Percentiles rank a stretch among this genome's conserved stretches.
Evolutionary conservation across 2,329 filamentous ascomycete genomes (phyloP).

Genomic region (Leptographium flavum): DNA sequence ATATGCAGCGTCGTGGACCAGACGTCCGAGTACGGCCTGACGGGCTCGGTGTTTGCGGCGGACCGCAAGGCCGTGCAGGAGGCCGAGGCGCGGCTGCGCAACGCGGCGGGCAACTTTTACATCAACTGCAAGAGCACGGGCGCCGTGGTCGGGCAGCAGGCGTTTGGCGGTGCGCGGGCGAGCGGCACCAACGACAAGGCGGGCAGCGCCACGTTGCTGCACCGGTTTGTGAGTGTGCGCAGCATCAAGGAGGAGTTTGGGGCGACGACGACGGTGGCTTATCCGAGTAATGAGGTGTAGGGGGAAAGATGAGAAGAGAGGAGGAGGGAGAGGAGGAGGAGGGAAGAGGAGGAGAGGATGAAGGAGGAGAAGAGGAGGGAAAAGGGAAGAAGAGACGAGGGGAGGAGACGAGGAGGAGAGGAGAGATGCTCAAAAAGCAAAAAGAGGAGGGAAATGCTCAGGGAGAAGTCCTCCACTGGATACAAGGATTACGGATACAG

Average conservation of each 20-base stretch:
- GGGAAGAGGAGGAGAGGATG: neutral
- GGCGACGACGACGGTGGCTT: constrained; percentile 45
- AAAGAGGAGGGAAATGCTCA: too few relatives aligned
- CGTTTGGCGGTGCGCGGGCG: constrained; percentile 36
- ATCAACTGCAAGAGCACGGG: constrained; percentile 44
- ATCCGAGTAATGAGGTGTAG: constrained; percentile 57
- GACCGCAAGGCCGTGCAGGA: constrained; percentile 31
- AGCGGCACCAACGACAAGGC: constrained; percentile 44
- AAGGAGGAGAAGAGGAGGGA: too few relatives aligned
- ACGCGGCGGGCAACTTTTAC: constrained; percentile 43
- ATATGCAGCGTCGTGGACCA: constrained; percentile 51
- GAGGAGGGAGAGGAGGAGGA: neutral
- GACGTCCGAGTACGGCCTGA: constrained; percentile 54
- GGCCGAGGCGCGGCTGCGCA: constrained; percentile 35
- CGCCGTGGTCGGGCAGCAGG: constrained; percentile 40
- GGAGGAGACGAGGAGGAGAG: too few relatives aligned
- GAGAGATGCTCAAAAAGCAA: too few relatives aligned
- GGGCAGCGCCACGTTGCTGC: constrained; percentile 33
- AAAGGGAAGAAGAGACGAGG: too few relatives aligned
- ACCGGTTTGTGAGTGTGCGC: constrained; percentile 35
- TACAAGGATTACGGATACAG: too few relatives aligned
- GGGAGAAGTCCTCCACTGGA: too few relatives aligned
- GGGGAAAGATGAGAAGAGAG: constrained; percentile 4
- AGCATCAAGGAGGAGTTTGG: constrained; percentile 58
- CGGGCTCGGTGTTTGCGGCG: constrained; percentile 34